Base-by-base conservation (phyloP, 2,329 filamentous ascomycete genomes). In the Colletotrichum ledebouriae region DNA sequence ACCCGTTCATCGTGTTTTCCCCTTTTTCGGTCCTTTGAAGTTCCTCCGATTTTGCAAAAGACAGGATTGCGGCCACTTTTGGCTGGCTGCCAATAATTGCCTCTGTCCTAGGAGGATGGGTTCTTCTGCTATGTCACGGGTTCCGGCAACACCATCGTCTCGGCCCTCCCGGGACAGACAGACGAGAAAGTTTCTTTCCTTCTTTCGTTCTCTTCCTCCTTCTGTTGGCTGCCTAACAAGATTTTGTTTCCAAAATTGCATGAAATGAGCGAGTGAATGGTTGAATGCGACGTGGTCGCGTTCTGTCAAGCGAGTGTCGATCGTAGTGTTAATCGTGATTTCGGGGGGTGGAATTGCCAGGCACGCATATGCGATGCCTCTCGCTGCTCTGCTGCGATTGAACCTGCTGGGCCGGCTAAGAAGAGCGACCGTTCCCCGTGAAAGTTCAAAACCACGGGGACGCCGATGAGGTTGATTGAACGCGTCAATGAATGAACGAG, bases 131-230 rank as follows among this genome's bases (percentile, higher is more conserved):
- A 52, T 52, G 52, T 59, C n/a, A 37, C 15, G 17, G 13, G 17
- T 42, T 63, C 59, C 59, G 17, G 59, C 64, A 25, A 44, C 25
- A 47, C 41, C n/a, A 50, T 63, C 50, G 39, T 63, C 52, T 67
- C 59, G 50, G 59, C 33, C 46, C 37, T 13, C 25, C 59, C 34
- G 59, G 50, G 59, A 53, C n/a, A 25, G 41, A n/a, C n/a, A 25
- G 41, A n/a, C 6, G 1, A 15, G n/a, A 29, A n/a, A 33, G n/a
- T 33, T 34, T 11, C 25, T 13, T 11, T 46, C 10, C 42, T 37
- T 42, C 34, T 37, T 15, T 37, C 25, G 44, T 9, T 17, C 20
- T 17, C 17, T n/a, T 53, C 33, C 12, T 11, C 33, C 49, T 33
- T 17, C 15, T 25, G n/a, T 41, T 20, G 10, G 13, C 29, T 44